These are phyloP conservation scores for Phoenix roebelenii DNA, from an alignment of 176 grass and related monocot species.

Conservation along the genomic window DNA sequence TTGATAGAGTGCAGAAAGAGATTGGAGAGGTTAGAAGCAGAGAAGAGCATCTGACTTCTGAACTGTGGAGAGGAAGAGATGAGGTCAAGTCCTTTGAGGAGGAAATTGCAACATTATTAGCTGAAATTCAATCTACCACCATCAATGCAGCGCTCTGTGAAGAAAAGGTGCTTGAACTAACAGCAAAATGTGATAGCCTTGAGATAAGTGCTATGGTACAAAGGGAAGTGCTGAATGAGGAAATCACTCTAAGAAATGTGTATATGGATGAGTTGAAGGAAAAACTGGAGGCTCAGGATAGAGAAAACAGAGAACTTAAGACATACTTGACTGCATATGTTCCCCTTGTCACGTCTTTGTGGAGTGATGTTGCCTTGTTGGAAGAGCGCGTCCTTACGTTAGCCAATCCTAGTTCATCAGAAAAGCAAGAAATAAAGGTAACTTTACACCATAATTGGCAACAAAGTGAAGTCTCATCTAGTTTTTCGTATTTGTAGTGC, in stretches of 20 bases:
- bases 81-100: slow-evolving; percentile 41
- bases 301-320: slow-evolving; percentile 75
- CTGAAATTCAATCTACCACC: slow-evolving; percentile 56
- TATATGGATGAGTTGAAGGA: slow-evolving; percentile 59
- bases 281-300: slow-evolving; percentile 57
- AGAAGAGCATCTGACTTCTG: slow-evolving; percentile 28
- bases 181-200: slow-evolving; percentile 56
- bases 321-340: slow-evolving; percentile 57
- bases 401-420: slow-evolving; percentile 41
- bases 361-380: slow-evolving; percentile 51
- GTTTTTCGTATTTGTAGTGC: background rate
- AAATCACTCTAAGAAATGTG: slow-evolving; percentile 57
- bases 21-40: slow-evolving; percentile 33
- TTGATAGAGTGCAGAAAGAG: slow-evolving; percentile 36
- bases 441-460: background rate
- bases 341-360: slow-evolving; percentile 49
- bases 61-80: slow-evolving; percentile 1
- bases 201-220: slow-evolving; percentile 78
- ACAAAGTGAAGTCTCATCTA: background rate
- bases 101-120: slow-evolving; percentile 55
- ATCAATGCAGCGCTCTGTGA: slow-evolving; percentile 67
- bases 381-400: slow-evolving; percentile 58
- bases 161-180: slow-evolving; percentile 76
- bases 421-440: slow-evolving; percentile 63
- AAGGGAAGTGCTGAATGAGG: slow-evolving; percentile 70